Evolutionary conservation across 306 rosid genomes (phyloP), one percentile per base, ranked within the genome.

Genomic region (Pterocarpus santalinus): DNA sequence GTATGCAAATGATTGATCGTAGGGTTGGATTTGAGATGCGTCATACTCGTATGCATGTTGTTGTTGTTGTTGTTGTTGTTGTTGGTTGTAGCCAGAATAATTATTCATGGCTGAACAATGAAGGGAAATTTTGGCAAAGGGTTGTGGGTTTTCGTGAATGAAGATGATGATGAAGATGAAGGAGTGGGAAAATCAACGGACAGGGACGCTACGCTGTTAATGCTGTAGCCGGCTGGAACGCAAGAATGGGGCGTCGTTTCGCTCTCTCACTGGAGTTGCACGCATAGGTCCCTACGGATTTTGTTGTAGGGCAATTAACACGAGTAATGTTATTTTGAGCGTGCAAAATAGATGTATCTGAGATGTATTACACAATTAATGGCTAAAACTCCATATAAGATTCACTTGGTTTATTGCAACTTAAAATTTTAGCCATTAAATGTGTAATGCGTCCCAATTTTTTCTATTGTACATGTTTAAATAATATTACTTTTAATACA

Each of bases 1-100:
- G 8, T 78, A 80, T 0, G 83, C 49, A 44, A 65, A 83, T 8
- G 89, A 72, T 52, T 83, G 87, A 76, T 86, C 85, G 32, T 83
- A 86, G 73, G 85, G 61, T 76, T 80, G 89, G 66, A 72, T 61
- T 78, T 83, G 85, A 77, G 90, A 83, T 34, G 85, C 75, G 52
- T 86, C 87, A 33, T 77, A 83, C 30, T 68, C 71, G 46, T 73
- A 83, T 14, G 78, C 44, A 30, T 76, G 82, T 43, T 69, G 69
- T 6, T 56, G 75, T 3, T n/a, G 22, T 0, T 77, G 86, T 32
- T 76, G 89, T 16, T 80, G 82, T 1, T 52, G 65, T 5, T 52
- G 81, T 4, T 57, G 71, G 32, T 72, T 16, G 58, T 78, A 46
- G 79, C 77, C 72, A 14, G 55, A 65, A 14, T 83, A 77, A 83